phyloP scores from a whole-genome alignment of 192 early-diverging fungal genomes.

The Jimgerdemannia lactiflua region DNA sequence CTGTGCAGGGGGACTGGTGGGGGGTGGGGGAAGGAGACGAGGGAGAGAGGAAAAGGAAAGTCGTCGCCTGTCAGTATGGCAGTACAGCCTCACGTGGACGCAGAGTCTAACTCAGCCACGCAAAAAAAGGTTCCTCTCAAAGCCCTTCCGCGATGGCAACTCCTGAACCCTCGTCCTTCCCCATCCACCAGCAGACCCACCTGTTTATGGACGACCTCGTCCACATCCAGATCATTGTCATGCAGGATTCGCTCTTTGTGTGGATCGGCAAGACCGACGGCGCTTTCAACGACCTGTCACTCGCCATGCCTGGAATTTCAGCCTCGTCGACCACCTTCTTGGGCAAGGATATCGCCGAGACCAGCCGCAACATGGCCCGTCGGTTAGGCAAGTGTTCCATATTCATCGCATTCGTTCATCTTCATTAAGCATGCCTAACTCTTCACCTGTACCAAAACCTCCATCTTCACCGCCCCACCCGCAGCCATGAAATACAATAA shows the following conservation, averaged over 20 bases:
- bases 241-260: constrained; percentile 22
- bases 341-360: constrained; percentile 20
- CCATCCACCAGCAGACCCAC: constrained; percentile 28
- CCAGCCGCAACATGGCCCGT: constrained; percentile 26
- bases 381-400: constrained; percentile 22
- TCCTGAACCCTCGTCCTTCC: constrained; percentile 5
- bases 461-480: too few species aligned
- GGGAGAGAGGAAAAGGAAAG: not conserved
- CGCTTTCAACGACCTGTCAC: constrained; percentile 20
- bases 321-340: constrained; percentile 22
- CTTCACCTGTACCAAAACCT: too few species aligned
- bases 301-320: constrained; percentile 18
- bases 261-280: constrained; percentile 24
- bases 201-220: constrained; percentile 24
- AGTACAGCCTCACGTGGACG: too few species aligned
- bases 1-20: not conserved
- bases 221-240: constrained; percentile 22
- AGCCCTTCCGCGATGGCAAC: not conserved
- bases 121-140: not conserved
- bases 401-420: not conserved
- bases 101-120: not conserved
- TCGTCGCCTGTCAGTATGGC: not conserved
- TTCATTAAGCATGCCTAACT: too few species aligned
- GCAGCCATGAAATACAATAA: not conserved
- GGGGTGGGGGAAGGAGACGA: not conserved